These are phyloP conservation scores for Lippia alba DNA, from an alignment of 305 asterid species.

Conservation along the genomic window DNA sequence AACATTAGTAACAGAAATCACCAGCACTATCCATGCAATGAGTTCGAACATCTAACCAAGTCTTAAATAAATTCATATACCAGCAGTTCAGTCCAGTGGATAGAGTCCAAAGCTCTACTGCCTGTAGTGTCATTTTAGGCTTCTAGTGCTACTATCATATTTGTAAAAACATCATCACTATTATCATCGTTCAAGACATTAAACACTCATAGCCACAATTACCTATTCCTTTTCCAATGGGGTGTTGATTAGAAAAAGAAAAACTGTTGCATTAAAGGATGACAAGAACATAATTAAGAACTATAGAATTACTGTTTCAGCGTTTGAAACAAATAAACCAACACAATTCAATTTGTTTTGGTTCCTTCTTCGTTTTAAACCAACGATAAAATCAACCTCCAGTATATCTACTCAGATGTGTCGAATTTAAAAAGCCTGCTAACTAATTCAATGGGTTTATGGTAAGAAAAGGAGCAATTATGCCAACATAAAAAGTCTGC, in stretches of 20 bases:
- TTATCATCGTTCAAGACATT: conserved; percentile 29
- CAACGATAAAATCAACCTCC: too few relatives aligned
- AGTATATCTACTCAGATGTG: too few relatives aligned
- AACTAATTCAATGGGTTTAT: neutral
- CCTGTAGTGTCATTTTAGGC: conserved; percentile 39
- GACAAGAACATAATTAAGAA: too few relatives aligned
- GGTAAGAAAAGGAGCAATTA: neutral
- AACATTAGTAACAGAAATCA: conserved; percentile 30
- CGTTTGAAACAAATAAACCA: too few relatives aligned
- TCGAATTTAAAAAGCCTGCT: neutral
- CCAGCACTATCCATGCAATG: conserved; percentile 36
- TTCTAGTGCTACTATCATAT: conserved; percentile 45
- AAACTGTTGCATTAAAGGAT: too few relatives aligned
- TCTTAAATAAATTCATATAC: conserved; percentile 76
- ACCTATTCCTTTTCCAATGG: conserved; percentile 9
- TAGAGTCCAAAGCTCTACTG: conserved; percentile 52
- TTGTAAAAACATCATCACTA: conserved; percentile 35
- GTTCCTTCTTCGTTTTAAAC: too few relatives aligned
- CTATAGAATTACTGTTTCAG: too few relatives aligned
- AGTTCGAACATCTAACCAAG: conserved; percentile 51
- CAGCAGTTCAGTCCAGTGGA: conserved; percentile 82
- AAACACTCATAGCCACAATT: conserved; percentile 10
- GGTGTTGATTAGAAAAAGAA: neutral
- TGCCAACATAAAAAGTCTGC: neutral
- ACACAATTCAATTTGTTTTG: too few relatives aligned